These are phyloP conservation scores for Lipomyces orientalis DNA, from an alignment of 805 yeast species.

Conservation along the genomic window DNA sequence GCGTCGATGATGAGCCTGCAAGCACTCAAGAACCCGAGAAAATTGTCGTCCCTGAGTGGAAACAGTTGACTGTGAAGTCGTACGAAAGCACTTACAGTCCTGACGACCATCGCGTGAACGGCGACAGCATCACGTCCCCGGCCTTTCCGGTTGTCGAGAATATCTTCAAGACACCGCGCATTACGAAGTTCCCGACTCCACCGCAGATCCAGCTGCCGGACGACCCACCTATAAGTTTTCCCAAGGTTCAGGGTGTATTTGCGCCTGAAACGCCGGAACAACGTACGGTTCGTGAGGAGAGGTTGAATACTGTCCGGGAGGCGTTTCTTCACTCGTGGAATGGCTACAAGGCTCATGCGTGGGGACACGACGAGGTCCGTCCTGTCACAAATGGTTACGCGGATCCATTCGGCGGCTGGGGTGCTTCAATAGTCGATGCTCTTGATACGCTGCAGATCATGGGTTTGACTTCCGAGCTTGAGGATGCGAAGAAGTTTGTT, in stretches of 20 bases:
- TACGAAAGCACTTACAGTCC: conserved; percentile 25
- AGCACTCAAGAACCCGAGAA: neutral
- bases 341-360: conserved; percentile 51
- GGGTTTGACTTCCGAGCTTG: conserved; percentile 50
- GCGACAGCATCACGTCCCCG: conserved; percentile 20
- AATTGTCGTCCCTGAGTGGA: neutral
- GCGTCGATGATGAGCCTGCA: conserved; percentile 7
- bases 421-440: conserved; percentile 58
- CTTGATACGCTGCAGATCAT: conserved; percentile 59
- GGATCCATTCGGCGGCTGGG: conserved; percentile 58
- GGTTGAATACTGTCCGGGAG: conserved; percentile 46
- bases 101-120: conserved; percentile 18
- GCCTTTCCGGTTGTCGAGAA: neutral
- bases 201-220: conserved; percentile 27
- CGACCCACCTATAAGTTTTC: conserved; percentile 25
- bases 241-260: conserved; percentile 34
- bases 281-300: conserved; percentile 35
- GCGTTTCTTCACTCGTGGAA: conserved; percentile 55
- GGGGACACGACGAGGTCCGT: conserved; percentile 55
- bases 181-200: conserved; percentile 30
- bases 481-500: conserved; percentile 49
- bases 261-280: conserved; percentile 38
- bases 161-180: conserved; percentile 12
- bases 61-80: conserved; percentile 7
- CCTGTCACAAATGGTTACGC: conserved; percentile 47